Evolutionary conservation across 2,329 filamentous ascomycete genomes (phyloP), one percentile per base, ranked within the genome.

Genomic region (Colletotrichum musicola): DNA sequence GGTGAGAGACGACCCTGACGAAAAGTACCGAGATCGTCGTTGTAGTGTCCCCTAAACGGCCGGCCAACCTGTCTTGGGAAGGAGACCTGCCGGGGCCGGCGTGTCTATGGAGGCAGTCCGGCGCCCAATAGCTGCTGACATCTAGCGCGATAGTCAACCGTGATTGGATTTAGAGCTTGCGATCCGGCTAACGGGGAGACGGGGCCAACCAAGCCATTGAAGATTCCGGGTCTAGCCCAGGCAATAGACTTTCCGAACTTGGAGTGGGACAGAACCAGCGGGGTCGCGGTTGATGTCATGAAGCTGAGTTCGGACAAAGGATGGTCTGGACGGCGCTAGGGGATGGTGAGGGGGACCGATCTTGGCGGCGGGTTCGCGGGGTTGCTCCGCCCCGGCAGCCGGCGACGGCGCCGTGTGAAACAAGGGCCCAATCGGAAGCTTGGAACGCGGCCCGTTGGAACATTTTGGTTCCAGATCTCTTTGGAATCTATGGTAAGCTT

Each of bases 131-230:
- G 16, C 42, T 49, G 38, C 50, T 54, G 35, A 38, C 16, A 22
- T 2, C 57, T 12, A 16, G 20, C 18, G 13, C 13, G 10, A 47
- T 14, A 10, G 18, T 13, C 49, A 1, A 6, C 16, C 14, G 1
- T n/a, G 49, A 50, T 68, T 59, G 65, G 54, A 4, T 12, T 40
- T 6, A 4, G 27, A n/a, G 10, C 14, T 35, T 25, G 64, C 12
- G 14, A 35, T 25, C 35, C 18, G 44, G 51, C 22, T 47, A 50
- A 50, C 61, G 60, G 53, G 46, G 27, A 53, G 35, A 40, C 27
- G n/a, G 47, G 14, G 12, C 50, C 42, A 20, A 20, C 6, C 30
- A 54, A 38, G 51, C 13, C 30, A 12, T 7, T 7, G 27, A 38
- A 27, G 51, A 22, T 16, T 51, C 25, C 22, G 6, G 47, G 47